phyloP scores from a whole-genome alignment of 768 basidiomycete genomes.

The Pisolithus orientalis region DNA sequence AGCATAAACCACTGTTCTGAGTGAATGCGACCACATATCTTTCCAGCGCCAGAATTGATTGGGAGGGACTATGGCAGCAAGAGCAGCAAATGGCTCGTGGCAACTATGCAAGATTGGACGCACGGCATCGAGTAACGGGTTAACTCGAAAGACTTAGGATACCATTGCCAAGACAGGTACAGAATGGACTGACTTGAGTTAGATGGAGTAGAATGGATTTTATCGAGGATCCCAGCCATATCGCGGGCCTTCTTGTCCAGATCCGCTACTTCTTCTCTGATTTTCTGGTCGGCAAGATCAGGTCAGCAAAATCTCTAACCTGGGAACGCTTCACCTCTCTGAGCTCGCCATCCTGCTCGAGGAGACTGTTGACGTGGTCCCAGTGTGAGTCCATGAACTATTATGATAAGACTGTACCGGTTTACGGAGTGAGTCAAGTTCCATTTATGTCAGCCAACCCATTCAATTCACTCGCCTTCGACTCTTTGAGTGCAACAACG shows the following conservation, averaged over 20 bases:
- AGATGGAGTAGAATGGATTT: conserved; percentile 68
- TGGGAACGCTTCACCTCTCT: conserved; percentile 46
- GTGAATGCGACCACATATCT: conserved; percentile 71
- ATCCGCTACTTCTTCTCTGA: conserved; percentile 68
- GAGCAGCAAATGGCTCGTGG: conserved; percentile 38
- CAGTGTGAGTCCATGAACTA: conserved; percentile 48
- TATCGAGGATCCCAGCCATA: conserved; percentile 72
- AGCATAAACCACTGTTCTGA: conserved; percentile 61
- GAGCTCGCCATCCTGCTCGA: conserved; percentile 58
- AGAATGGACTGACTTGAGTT: conserved; percentile 42
- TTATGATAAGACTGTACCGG: too few species aligned
- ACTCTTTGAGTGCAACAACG: too few species aligned
- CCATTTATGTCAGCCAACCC: background rate
- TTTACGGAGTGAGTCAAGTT: background rate
- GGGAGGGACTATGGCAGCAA: conserved; percentile 58
- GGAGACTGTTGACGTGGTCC: conserved; percentile 49
- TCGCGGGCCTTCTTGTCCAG: conserved; percentile 70
- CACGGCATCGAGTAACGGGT: conserved; percentile 50
- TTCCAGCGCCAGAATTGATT: conserved; percentile 84
- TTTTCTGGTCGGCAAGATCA: conserved; percentile 46
- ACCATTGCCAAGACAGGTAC: conserved; percentile 7
- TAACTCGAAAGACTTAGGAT: conserved; percentile 38
- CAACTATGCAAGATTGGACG: conserved; percentile 53
- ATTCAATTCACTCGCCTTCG: background rate
- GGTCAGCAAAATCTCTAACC: background rate